phyloP scores from a whole-genome alignment of 2,329 filamentous ascomycete species.

The Penicillium sp. region DNA sequence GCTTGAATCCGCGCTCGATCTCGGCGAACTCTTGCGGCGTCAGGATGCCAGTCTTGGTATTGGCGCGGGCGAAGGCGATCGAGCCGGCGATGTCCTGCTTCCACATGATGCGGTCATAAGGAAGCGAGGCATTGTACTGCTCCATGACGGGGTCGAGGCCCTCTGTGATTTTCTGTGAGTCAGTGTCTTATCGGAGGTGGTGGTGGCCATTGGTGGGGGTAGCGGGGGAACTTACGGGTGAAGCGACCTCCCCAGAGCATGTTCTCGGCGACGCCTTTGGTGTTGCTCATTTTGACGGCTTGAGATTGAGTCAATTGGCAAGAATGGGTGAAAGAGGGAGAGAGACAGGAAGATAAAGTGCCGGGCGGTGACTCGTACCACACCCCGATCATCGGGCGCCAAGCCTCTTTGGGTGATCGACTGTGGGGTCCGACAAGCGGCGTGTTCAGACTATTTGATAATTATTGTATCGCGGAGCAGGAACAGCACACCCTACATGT shows the following conservation, averaged over 20 bases:
- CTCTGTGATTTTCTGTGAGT: slow-evolving; percentile 50
- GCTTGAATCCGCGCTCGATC: slow-evolving; percentile 69
- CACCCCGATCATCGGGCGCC: background rate
- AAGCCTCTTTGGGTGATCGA: background rate
- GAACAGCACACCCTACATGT: too few species aligned
- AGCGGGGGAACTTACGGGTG: slow-evolving; percentile 46
- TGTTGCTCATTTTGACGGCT: slow-evolving; percentile 33
- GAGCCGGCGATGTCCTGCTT: slow-evolving; percentile 76
- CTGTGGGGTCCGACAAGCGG: background rate
- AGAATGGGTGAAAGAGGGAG: slow-evolving; percentile 1
- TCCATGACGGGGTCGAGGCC: slow-evolving; percentile 83
- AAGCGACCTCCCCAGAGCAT: slow-evolving; percentile 64
- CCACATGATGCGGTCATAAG: slow-evolving; percentile 75
- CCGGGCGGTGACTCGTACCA: background rate
- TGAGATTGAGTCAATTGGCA: slow-evolving; percentile 10
- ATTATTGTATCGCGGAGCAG: background rate
- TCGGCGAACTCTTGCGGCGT: slow-evolving; percentile 68
- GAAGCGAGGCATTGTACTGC: slow-evolving; percentile 78
- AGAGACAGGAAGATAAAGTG: slow-evolving; percentile 3
- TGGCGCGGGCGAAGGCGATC: slow-evolving; percentile 79
- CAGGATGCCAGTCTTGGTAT: slow-evolving; percentile 71
- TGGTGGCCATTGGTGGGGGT: background rate
- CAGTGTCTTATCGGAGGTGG: slow-evolving; percentile 4
- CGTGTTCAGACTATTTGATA: background rate
- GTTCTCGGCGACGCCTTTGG: slow-evolving; percentile 43